A percentile compares a stretch with the other conserved stretches of the same genome.
Conservation (phyloP, 2,329 filamentous ascomycete genomes). For the Didymella segeticola region DNA sequence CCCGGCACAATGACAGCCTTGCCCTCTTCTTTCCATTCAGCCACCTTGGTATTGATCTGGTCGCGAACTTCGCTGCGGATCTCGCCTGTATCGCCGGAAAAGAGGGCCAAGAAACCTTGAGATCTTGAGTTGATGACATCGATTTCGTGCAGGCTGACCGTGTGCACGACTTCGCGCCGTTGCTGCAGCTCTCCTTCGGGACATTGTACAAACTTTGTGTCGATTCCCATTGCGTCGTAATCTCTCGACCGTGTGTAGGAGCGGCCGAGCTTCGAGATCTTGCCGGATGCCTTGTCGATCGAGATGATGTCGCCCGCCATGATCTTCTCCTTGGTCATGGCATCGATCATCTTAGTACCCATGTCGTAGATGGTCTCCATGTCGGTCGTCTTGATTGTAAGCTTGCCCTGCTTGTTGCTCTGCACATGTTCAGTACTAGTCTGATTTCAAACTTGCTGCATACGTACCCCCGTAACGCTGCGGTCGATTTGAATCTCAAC, state of each 20-base stretch:
- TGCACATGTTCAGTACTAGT: constrained; percentile 36
- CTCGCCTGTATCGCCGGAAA: constrained; percentile 97
- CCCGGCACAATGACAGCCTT: constrained; percentile 98
- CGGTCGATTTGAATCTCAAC: constrained; percentile 98
- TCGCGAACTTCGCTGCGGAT: constrained; percentile 96
- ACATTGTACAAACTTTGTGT: constrained; percentile 97
- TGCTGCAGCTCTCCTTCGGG: constrained; percentile 97
- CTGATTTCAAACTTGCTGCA: background rate
- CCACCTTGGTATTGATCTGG: constrained; percentile 99
- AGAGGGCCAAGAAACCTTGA: constrained; percentile 96
- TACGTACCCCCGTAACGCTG: constrained; percentile 82
- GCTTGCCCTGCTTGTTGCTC: constrained; percentile 97
- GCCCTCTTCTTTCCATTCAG: constrained; percentile 98
- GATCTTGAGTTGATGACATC: constrained; percentile 99
- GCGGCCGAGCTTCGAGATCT: constrained; percentile 95
- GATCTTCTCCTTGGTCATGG: constrained; percentile 98
- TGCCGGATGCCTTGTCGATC: constrained; percentile 97
- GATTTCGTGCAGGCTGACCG: constrained; percentile 95
- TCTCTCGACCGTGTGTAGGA: constrained; percentile 95
- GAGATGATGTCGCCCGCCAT: constrained; percentile 99
- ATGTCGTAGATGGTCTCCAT: constrained; percentile 99
- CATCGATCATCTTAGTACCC: constrained; percentile 99
- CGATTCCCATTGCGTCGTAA: constrained; percentile 98
- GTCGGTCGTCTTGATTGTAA: constrained; percentile 99
- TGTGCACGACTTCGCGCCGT: constrained; percentile 95